A percentile compares a stretch with the other conserved stretches of the same genome.
Conservation (phyloP, 2,329 filamentous ascomycete genomes). For the Rutstroemia sp. region DNA sequence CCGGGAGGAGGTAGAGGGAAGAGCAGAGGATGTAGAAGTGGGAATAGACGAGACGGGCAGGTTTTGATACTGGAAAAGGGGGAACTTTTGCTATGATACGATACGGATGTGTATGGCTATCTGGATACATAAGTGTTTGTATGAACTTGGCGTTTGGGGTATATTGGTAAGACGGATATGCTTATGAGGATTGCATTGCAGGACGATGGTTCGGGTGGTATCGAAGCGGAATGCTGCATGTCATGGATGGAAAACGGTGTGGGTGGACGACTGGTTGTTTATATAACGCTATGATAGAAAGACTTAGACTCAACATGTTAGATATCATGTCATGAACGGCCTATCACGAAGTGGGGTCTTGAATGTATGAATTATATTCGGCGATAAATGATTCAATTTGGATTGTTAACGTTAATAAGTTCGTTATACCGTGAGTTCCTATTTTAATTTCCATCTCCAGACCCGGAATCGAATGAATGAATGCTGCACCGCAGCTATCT, state of each 20-base stretch:
- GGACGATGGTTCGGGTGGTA: not conserved
- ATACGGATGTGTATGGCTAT: not conserved
- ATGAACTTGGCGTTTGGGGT: not conserved
- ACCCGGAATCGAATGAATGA: not conserved
- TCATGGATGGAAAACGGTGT: not conserved
- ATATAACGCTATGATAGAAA: too few species aligned
- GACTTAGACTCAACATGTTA: too few species aligned
- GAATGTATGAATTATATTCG: too few species aligned
- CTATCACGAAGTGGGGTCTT: not conserved
- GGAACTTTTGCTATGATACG: not conserved
- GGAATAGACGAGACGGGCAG: not conserved
- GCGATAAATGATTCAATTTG: too few species aligned
- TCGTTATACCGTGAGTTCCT: not conserved
- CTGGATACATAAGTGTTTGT: not conserved
- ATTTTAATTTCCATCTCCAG: not conserved
- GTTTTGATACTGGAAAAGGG: not conserved
- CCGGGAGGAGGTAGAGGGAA: constrained; percentile 8
- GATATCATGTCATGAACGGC: not conserved
- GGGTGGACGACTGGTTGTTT: not conserved
- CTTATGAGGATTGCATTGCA: not conserved
- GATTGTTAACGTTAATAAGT: not conserved
- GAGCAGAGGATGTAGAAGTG: not conserved
- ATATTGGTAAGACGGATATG: not conserved
- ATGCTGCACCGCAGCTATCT: not conserved
- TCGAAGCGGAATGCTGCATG: not conserved